These are phyloP conservation scores for Coemansia sp. DNA, from an alignment of 192 early-diverging fungal species.

Conservation along the genomic window DNA sequence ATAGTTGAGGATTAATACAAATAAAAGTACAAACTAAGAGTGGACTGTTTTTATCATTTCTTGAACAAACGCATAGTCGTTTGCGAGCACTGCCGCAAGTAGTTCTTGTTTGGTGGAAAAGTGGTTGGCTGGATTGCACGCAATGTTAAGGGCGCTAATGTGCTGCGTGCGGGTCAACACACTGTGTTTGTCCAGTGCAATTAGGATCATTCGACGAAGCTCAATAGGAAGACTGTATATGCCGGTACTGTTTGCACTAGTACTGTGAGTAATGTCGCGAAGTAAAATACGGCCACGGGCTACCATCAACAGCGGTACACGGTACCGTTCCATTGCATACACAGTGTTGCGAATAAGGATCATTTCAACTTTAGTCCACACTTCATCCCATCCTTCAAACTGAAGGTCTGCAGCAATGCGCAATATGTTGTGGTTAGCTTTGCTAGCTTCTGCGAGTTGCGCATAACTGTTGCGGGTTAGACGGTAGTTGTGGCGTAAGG, in stretches of 20 bases:
- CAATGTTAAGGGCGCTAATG: conserved; percentile 17
- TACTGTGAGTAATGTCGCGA: neutral
- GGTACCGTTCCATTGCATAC: conserved; percentile 28
- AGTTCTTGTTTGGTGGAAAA: conserved; percentile 7
- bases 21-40: conserved; percentile 1
- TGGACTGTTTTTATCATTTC: conserved; percentile 10
- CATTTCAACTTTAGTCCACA: conserved; percentile 17
- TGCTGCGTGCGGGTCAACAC: conserved; percentile 22
- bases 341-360: conserved; percentile 26
- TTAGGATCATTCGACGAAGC: conserved; percentile 14
- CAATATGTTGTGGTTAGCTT: conserved; percentile 16
- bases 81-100: conserved; percentile 16
- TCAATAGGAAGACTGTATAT: conserved; percentile 22
- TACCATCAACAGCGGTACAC: conserved; percentile 32
- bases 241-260: neutral
- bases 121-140: neutral
- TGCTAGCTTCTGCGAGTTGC: conserved; percentile 9
- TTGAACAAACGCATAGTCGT: conserved; percentile 20
- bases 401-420: conserved; percentile 20
- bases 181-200: conserved; percentile 12
- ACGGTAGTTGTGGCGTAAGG: conserved; percentile 22
- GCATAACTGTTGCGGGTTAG: conserved; percentile 12
- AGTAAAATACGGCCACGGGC: conserved; percentile 31
- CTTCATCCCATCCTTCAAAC: conserved; percentile 32
- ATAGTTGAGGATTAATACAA: conserved; percentile 29